Base-by-base conservation (phyloP, 768 basidiomycete species). In the Ephemerocybe angulata region DNA sequence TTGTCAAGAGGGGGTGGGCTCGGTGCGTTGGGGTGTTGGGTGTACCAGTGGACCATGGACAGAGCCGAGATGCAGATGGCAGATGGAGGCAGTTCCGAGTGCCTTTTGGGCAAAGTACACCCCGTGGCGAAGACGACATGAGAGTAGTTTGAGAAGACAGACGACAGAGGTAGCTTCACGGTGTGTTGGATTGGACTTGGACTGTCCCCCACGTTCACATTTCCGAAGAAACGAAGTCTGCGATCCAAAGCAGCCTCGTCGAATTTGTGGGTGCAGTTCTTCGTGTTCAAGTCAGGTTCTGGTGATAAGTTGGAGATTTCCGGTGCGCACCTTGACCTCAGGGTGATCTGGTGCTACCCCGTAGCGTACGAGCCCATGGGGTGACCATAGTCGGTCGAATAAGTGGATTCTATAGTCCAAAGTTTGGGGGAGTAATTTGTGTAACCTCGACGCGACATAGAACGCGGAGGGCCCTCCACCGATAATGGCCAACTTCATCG, bases 331-430 rank as follows among this genome's bases (percentile, higher is more conserved):
- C 83, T 98, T 99, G 69, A 98, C 95, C 74, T 98, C 96, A 10
- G 97, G 93, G 70, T 98, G 96, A 73, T 98, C 96, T 41, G 96
- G 96, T 11, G 97, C 96, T 13, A 99, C 95, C 0, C 97, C 95
- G 64, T 95, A 99, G 42, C 97, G 78, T 3, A 97, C 94, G 1
- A 98, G 79, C 0, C 97, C 97, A 65, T 97, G 91, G 11, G 96
- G 96, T 27, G 93, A 86, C 82, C 95, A 98, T 11, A 96, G 77
- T 30, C 92, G 80, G 72, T 99, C 96, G 67, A 85, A 99, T 65
- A 99, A 71, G 67, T 98, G 93, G 13, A 98, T 81, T 3, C 75
- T 64, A n/a, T 80, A 1, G 85, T 82, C 3, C 85, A 67, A 3
- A 80, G 74, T 24, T 84, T n/a, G n/a, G n/a, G 67, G 5, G 30